Conservation (phyloP, 345 rosid genomes). For the Citrus sp. region DNA sequence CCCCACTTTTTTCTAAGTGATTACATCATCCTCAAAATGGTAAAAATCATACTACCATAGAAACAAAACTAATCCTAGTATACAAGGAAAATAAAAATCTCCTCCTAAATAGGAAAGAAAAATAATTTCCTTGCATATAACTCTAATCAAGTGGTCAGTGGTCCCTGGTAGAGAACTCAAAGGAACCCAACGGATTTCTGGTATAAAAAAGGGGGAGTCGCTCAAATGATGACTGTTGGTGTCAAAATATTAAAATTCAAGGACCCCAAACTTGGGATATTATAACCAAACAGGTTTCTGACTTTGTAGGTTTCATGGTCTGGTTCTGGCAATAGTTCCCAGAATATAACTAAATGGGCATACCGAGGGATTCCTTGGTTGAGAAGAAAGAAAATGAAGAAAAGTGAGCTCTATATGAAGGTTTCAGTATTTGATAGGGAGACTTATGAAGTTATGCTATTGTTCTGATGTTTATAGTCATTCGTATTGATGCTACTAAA, state of each 20-base stretch:
- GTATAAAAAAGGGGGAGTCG: neutral
- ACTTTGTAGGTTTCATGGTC: neutral
- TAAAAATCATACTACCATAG: too few relatives aligned
- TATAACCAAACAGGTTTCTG: neutral
- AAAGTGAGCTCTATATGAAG: neutral
- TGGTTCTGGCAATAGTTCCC: neutral
- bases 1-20: too few relatives aligned
- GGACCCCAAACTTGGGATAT: neutral
- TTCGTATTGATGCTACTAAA: neutral
- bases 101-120: too few relatives aligned
- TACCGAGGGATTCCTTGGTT: neutral
- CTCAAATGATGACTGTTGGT: neutral
- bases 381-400: neutral
- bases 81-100: too few relatives aligned
- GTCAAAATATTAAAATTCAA: neutral
- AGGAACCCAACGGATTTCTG: neutral
- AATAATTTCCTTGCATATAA: too few relatives aligned
- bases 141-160: neutral
- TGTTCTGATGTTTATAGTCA: neutral
- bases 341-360: neutral
- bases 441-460: neutral
- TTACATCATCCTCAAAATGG: too few relatives aligned
- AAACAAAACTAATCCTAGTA: too few relatives aligned
- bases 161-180: neutral
- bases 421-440: neutral